Conservation (phyloP, 768 basidiomycete genomes). For the Leccinellum albellum region DNA sequence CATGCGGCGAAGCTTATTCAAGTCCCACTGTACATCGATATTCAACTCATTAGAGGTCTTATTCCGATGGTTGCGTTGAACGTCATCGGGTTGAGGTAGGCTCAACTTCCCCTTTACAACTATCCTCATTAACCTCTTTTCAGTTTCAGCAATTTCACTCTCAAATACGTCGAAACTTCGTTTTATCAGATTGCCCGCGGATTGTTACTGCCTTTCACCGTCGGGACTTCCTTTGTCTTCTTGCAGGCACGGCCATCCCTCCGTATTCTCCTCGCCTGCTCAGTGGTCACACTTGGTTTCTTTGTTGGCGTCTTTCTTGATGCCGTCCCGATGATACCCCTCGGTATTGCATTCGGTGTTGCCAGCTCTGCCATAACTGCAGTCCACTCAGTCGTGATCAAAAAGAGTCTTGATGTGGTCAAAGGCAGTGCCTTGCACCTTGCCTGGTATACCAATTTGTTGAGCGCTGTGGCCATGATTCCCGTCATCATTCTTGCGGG, state of each 20-base stretch:
- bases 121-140: neutral
- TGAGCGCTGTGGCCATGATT: conserved; percentile 67
- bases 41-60: conserved; percentile 66
- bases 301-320: conserved; percentile 86
- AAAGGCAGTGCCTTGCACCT: conserved; percentile 80
- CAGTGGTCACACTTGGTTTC: conserved; percentile 87
- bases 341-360: conserved; percentile 80
- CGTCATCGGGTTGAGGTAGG: conserved; percentile 77
- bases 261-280: conserved; percentile 70
- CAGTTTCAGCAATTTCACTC: conserved; percentile 85
- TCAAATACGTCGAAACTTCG: conserved; percentile 92
- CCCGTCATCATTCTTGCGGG: conserved; percentile 75
- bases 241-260: conserved; percentile 75
- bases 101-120: neutral
- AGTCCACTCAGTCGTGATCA: conserved; percentile 91
- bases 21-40: conserved; percentile 61
- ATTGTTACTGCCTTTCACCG: conserved; percentile 90
- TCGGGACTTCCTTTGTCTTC: conserved; percentile 76
- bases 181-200: conserved; percentile 97
- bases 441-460: conserved; percentile 88
- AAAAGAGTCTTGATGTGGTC: conserved; percentile 75
- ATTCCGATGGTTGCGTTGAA: conserved; percentile 73
- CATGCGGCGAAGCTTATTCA: conserved; percentile 63
- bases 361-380: conserved; percentile 84
- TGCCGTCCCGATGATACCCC: conserved; percentile 48